These are phyloP conservation scores for Stereocaulon alpinum DNA, from an alignment of 495 filamentous ascomycete species.

Conservation along the genomic window DNA sequence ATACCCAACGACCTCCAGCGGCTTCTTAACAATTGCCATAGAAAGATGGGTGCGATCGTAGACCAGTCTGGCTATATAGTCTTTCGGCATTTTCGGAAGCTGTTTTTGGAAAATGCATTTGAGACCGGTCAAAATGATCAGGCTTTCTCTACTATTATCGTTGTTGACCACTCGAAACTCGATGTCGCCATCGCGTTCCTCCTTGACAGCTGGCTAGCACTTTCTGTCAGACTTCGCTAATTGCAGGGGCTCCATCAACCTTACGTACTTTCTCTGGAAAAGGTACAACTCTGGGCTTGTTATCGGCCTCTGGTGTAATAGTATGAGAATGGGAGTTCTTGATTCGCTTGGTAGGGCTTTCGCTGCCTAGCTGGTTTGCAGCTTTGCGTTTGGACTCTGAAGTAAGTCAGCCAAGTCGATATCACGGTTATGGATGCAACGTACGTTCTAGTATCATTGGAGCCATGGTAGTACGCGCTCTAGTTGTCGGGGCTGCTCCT, in stretches of 20 bases:
- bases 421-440: neutral
- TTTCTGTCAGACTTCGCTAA: constrained; percentile 9
- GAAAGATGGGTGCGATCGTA: constrained; percentile 95
- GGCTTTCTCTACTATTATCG: constrained; percentile 74
- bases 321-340: constrained; percentile 42
- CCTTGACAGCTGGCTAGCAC: constrained; percentile 69
- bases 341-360: constrained; percentile 49
- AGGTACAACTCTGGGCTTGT: constrained; percentile 50
- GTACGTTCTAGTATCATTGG: constrained; percentile 22
- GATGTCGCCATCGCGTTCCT: constrained; percentile 91
- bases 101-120: constrained; percentile 99
- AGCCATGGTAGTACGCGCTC: constrained; percentile 14
- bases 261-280: constrained; percentile 71
- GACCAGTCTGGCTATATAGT: constrained; percentile 93
- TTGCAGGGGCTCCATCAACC: neutral
- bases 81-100: constrained; percentile 97
- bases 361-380: constrained; percentile 49
- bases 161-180: constrained; percentile 98
- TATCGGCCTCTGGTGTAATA: constrained; percentile 43
- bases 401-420: constrained; percentile 13
- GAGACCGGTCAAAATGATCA: constrained; percentile 87
- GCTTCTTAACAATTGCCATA: constrained; percentile 95
- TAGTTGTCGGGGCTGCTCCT: neutral
- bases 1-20: constrained; percentile 79
- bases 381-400: constrained; percentile 70